Conservation (phyloP, 1,139 yeast species). For the Insectozyma bohioensis region DNA sequence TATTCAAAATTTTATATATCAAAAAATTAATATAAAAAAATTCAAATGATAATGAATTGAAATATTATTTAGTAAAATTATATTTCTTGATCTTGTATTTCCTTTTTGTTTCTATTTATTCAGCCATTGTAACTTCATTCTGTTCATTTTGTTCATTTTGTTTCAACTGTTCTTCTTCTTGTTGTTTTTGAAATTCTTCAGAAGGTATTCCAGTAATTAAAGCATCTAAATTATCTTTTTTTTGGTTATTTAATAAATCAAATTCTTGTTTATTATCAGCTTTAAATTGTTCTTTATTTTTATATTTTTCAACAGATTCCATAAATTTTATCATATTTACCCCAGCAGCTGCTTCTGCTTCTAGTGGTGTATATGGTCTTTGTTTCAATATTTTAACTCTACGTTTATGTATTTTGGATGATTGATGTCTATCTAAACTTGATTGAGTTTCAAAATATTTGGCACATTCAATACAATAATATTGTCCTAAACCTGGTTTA, state of each 20-base stretch:
- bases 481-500: conserved; percentile 92
- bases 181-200: conserved; percentile 18
- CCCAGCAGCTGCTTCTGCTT: conserved; percentile 91
- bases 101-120: too few relatives aligned
- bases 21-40: too few relatives aligned
- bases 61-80: too few relatives aligned
- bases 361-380: conserved; percentile 83
- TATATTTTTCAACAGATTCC: conserved; percentile 57
- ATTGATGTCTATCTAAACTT: conserved; percentile 71
- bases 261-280: conserved; percentile 39
- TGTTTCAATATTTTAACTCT: conserved; percentile 72
- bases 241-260: conserved; percentile 34
- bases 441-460: conserved; percentile 80
- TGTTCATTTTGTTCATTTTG: conserved; percentile 7
- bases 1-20: too few relatives aligned
- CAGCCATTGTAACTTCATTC: conserved; percentile 22
- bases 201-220: conserved; percentile 37
- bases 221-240: conserved; percentile 43
- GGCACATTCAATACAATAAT: conserved; percentile 92
- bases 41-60: too few relatives aligned
- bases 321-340: conserved; percentile 66
- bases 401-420: conserved; percentile 81
- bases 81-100: too few relatives aligned
- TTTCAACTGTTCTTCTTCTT: conserved; percentile 8
- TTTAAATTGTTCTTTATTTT: conserved; percentile 39